Base-by-base conservation (phyloP, 2,329 filamentous ascomycete genomes). In the Epichloe glyceriae region DNA sequence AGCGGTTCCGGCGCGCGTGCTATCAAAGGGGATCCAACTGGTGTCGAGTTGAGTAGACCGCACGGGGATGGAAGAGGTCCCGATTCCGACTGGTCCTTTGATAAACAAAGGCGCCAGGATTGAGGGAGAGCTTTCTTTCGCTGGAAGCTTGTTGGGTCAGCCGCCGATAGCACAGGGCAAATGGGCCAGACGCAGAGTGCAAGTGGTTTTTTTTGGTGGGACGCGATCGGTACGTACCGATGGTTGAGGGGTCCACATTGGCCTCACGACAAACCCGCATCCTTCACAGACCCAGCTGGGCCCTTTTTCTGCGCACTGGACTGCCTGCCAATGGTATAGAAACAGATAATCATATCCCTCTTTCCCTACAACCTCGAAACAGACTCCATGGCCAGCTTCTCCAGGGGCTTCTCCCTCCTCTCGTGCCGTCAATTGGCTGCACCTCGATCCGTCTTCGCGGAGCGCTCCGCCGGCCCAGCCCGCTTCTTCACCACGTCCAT, bases 121-220 rank as follows among this genome's bases (percentile, higher is more conserved):
- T 46, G 54, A 30, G 26, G 26, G 26, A 30, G 26, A 30, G 26
- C 26, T 30, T 30, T 30, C 26, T 30, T 41, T 40, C 30, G 47
- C 55, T 51, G 53, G 56, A 59, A 60, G 61, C 57, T 64, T 30
- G 64, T 67, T 66, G 64, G 63, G 61, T 57, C 61, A 52, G 58
- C 61, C 61, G 57, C 61, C 59, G 35, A 37, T 20, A 59, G 58
- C 57, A 55, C 44, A 56, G 54, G 57, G 56, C 57, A 58, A 61
- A 52, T 47, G 57, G 57, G 51, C 58, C 56, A 62, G 58, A 57
- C 57, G 52, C 54, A 26, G 26, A 38, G 48, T 22, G 54, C 26
- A 60, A 43, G 49, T 35, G 39, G 46, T 10, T 55, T 64, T 64
- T 64, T 64, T 62, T 59, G 58, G 58, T 58, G 57, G 58, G 58